Evolutionary conservation across 148 eudicot genomes (phyloP).

Genomic region (Amaranthus hypochondriacus): DNA sequence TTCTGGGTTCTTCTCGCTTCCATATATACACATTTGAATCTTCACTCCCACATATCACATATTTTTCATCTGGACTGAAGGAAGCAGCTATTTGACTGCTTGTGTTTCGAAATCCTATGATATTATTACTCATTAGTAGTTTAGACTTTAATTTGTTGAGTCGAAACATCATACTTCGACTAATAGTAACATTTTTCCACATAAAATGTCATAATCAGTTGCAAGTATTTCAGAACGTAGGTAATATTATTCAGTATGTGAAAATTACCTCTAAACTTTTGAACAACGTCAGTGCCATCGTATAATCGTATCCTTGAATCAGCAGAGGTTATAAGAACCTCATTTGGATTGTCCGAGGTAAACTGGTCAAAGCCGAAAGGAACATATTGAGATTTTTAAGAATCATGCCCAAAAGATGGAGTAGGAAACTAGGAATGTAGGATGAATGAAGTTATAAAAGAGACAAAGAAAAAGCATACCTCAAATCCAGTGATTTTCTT

Average conservation of each 20-base stretch:
- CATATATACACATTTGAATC: conserved; percentile 84
- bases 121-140: neutral
- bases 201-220: neutral
- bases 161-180: neutral
- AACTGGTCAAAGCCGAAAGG: conserved; percentile 38
- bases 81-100: conserved; percentile 90
- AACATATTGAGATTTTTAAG: neutral
- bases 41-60: conserved; percentile 78
- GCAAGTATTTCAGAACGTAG: neutral
- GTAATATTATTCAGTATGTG: neutral
- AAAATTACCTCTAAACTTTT: conserved; percentile 71
- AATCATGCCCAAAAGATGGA: neutral
- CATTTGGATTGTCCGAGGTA: conserved; percentile 52
- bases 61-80: conserved; percentile 62
- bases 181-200: neutral
- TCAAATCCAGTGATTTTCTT: conserved; percentile 87
- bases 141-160: neutral
- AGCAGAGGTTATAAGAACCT: conserved; percentile 86
- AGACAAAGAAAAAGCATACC: conserved; percentile 31
- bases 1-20: conserved; percentile 60
- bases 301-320: conserved; percentile 73
- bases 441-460: neutral
- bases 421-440: neutral
- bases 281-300: conserved; percentile 54
- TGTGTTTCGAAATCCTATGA: conserved; percentile 75